These are phyloP conservation scores for Coemansia umbellata DNA, from an alignment of 192 early-diverging fungal genomes.

Conservation along the genomic window DNA sequence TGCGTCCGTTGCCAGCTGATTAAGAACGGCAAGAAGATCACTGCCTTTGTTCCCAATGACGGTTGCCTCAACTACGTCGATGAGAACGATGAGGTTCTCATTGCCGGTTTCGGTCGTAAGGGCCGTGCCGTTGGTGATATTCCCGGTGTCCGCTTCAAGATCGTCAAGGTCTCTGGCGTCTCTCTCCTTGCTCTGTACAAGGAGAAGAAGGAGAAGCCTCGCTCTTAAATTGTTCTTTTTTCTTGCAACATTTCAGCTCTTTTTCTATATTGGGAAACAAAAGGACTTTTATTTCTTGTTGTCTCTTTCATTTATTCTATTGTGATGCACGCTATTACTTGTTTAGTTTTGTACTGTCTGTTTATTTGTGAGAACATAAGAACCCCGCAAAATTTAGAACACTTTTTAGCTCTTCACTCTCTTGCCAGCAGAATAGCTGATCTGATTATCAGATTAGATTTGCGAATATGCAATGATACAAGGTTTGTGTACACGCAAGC, in stretches of 20 bases:
- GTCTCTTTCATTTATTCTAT: not conserved
- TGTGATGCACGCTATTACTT: no score
- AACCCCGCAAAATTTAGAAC: no score
- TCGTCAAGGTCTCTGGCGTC: constrained; percentile 99
- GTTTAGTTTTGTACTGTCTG: no score
- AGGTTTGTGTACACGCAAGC: no score
- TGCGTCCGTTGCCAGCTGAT: constrained; percentile 99
- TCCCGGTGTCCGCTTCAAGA: constrained; percentile 99
- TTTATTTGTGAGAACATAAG: no score
- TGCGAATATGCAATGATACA: no score
- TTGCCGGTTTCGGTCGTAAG: constrained; percentile 99
- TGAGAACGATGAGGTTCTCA: constrained; percentile 99
- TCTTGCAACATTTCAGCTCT: constrained; percentile 1
- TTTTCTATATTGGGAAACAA: not conserved
- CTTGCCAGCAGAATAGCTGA: no score
- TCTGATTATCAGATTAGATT: no score
- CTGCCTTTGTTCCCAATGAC: constrained; percentile 99
- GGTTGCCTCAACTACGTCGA: constrained; percentile 99
- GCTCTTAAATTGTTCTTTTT: constrained; percentile 61
- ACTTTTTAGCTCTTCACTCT: no score
- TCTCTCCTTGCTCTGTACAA: constrained; percentile 98
- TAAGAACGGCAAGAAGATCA: constrained; percentile 99
- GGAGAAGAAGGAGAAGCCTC: constrained; percentile 99
- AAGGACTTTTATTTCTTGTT: not conserved
- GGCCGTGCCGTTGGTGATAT: constrained; percentile 99